Percentiles rank a stretch among this genome's conserved stretches.
phyloP scores from a whole-genome alignment of 495 filamentous ascomycete species.

The Trichocladium antarcticum region DNA sequence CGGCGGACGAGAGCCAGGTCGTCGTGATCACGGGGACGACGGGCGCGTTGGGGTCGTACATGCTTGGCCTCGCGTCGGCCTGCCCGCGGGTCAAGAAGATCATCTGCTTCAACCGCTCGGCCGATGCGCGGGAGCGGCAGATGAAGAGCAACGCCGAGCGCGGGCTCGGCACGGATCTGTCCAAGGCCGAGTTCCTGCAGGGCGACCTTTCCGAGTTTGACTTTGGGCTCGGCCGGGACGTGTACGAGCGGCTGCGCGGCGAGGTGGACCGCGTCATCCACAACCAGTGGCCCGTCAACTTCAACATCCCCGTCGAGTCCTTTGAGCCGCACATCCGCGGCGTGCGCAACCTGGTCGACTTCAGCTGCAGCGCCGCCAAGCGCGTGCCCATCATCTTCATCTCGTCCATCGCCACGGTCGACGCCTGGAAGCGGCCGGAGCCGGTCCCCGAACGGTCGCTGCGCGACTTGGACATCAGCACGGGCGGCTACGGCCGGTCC shows the following conservation, averaged over 20 bases:
- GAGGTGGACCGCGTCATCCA: conserved; percentile 45
- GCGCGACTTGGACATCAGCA: conserved; percentile 27
- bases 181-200: conserved; percentile 40
- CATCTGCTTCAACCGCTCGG: conserved; percentile 45
- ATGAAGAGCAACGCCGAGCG: conserved; percentile 21
- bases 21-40: conserved; percentile 51
- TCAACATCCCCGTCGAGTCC: conserved; percentile 44
- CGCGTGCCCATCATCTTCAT: conserved; percentile 44
- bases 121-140: conserved; percentile 31
- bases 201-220: conserved; percentile 36
- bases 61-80: conserved; percentile 36
- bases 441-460: conserved; percentile 38
- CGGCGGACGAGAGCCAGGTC: conserved; percentile 29
- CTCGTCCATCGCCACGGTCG: conserved; percentile 42
- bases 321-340: conserved; percentile 47
- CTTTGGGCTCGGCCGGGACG: conserved; percentile 34
- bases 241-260: conserved; percentile 30
- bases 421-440: conserved; percentile 23
- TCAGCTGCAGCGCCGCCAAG: conserved; percentile 33
- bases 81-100: conserved; percentile 37
- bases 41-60: conserved; percentile 47
- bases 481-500: conserved; percentile 46
- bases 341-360: conserved; percentile 43
- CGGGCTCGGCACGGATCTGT: conserved; percentile 27
- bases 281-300: conserved; percentile 55